These are phyloP conservation scores for Trichomonascaceae sp. DNA, from an alignment of 1,139 yeast genomes.

Conservation along the genomic window DNA sequence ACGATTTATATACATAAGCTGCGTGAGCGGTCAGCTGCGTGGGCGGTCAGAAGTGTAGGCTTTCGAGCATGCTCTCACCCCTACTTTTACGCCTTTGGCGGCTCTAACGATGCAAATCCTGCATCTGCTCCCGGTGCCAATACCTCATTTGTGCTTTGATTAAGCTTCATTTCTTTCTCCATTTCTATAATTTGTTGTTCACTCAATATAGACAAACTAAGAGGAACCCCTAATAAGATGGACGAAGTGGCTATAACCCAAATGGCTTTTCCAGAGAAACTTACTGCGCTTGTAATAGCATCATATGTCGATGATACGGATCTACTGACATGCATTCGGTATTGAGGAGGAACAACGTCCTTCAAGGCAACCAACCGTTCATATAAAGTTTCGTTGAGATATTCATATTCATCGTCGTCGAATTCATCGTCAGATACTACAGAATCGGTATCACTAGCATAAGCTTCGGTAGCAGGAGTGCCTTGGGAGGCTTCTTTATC, in stretches of 20 bases:
- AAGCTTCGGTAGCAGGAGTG: conserved; percentile 30
- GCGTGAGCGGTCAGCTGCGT: too few relatives aligned
- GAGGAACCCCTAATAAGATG: conserved; percentile 85
- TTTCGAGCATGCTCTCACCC: too few relatives aligned
- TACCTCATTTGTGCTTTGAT: conserved; percentile 78
- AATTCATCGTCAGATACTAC: conserved; percentile 45
- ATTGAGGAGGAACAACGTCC: conserved; percentile 86
- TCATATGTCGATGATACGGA: conserved; percentile 29
- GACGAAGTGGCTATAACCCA: conserved; percentile 86
- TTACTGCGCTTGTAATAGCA: conserved; percentile 36
- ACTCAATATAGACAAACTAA: conserved; percentile 79
- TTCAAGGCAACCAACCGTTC: conserved; percentile 89
- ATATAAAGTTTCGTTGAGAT: conserved; percentile 71
- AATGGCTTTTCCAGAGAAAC: conserved; percentile 64
- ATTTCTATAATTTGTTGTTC: conserved; percentile 92
- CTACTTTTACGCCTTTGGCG: neutral
- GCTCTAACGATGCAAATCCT: conserved; percentile 36
- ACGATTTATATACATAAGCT: too few relatives aligned
- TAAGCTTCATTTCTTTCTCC: conserved; percentile 87
- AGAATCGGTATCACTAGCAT: conserved; percentile 31
- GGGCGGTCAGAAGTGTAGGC: too few relatives aligned
- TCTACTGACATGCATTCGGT: conserved; percentile 47
- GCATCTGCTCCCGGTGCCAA: conserved; percentile 69
- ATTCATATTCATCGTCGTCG: conserved; percentile 64
- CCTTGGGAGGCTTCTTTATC: conserved; percentile 38